phyloP scores from a whole-genome alignment of 2,329 filamentous ascomycete genomes.

The Acarospora socialis region DNA sequence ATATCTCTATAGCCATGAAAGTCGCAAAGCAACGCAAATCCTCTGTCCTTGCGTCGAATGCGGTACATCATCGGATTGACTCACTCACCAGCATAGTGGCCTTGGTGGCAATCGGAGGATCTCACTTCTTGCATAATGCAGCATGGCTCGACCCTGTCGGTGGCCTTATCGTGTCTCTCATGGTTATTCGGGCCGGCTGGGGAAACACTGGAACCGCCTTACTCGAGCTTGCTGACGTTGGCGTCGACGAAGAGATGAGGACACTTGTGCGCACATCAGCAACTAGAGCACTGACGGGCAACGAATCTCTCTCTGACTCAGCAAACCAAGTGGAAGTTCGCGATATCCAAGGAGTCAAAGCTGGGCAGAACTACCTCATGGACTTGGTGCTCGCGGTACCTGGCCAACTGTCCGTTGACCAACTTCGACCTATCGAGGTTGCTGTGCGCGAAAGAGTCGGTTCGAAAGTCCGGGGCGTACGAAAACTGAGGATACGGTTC shows the following conservation, averaged over 20 bases:
- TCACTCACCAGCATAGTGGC: conserved; percentile 91
- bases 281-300: conserved; percentile 42
- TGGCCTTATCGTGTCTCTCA: conserved; percentile 76
- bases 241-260: conserved; percentile 74
- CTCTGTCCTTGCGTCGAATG: conserved; percentile 88
- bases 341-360: conserved; percentile 80
- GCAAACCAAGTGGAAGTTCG: conserved; percentile 55
- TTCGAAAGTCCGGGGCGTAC: conserved; percentile 65
- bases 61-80: conserved; percentile 90
- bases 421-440: conserved; percentile 56
- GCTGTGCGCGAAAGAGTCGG: conserved; percentile 59
- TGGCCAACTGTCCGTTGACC: conserved; percentile 57
- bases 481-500: conserved; percentile 72
- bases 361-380: conserved; percentile 88
- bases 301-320: too few species aligned
- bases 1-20: conserved; percentile 59
- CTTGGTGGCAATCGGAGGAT: conserved; percentile 73
- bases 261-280: conserved; percentile 54
- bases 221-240: conserved; percentile 79
- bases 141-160: conserved; percentile 91
- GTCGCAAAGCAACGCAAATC: conserved; percentile 88
- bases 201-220: conserved; percentile 72
- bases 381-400: conserved; percentile 79
- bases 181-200: conserved; percentile 84
- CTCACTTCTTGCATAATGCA: conserved; percentile 72